phyloP scores from a whole-genome alignment of 164 flowering plant species.

The Magnolia sinica region DNA sequence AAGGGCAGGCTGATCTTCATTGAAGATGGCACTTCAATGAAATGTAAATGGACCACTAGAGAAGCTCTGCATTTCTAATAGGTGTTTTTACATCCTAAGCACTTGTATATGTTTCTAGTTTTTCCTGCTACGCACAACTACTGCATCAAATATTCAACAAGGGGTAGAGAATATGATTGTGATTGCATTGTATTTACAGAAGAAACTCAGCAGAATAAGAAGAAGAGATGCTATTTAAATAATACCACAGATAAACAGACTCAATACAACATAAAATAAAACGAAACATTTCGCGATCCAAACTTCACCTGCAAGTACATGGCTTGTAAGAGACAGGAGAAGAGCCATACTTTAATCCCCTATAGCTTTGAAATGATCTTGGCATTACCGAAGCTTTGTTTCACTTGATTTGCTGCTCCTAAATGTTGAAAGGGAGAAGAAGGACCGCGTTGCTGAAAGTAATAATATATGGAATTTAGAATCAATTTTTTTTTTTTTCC shows the following conservation, averaged over 20 bases:
- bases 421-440: constrained; percentile 92
- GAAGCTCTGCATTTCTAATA: constrained; percentile 1
- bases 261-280: neutral
- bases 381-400: constrained; percentile 33
- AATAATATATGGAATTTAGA: neutral
- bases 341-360: neutral
- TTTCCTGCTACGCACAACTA: neutral
- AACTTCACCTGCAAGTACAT: constrained; percentile 12
- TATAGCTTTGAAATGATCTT: neutral
- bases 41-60: neutral
- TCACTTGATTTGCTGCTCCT: constrained; percentile 65
- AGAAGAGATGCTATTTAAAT: constrained; percentile 1
- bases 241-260: neutral
- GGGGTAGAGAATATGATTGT: neutral
- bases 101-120: constrained; percentile 2
- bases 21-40: constrained; percentile 2
- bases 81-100: neutral
- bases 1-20: neutral
- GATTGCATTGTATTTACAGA: constrained; percentile 8
- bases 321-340: neutral
- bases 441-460: constrained; percentile 71
- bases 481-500: neutral
- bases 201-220: constrained; percentile 3
- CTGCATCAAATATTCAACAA: neutral
- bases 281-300: constrained; percentile 10